Base-by-base conservation (phyloP, 352 stramenopile genomes). In the Pythium insidiosum region DNA sequence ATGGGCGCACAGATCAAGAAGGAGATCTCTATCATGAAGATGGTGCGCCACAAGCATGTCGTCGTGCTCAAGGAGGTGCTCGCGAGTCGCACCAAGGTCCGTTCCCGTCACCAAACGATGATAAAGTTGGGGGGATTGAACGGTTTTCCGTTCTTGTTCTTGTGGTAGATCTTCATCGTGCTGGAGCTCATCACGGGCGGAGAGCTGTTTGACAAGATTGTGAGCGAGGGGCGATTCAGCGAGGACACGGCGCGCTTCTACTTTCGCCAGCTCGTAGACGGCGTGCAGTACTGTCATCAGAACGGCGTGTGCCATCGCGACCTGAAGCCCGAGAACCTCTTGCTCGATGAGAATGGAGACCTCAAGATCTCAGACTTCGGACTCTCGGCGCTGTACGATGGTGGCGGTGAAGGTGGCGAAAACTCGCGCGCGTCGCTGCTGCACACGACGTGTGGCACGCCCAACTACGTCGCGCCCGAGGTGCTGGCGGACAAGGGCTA, bases 361-460 rank as follows among this genome's bases (percentile, higher is more conserved):
- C 66, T 99, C 13, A 99, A 99, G 69, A 99, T 99, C 65, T 97
- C 91, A 36, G 97, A 99, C 69, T 99, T 99, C 81, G 96, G 96
- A 36, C 74, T 99, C 7, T 98, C 90, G 18, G 90, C 95, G 16
- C 60, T 96, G 25, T 94, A 95, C 58, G 81, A 95, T 45, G 89
- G 83, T n/a, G 74, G 73, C 20, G 61, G 68, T 6, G 77, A 92
- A 23, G 84, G 80, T 15, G 64, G 76, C 7, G 86, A 96, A 52
- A 92, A 59, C 57, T 91, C 88, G 38, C 68, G 84, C 31, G 79
- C 85, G 18, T 89, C 88, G 31, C 75, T 98, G 39, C 71, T 98
- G 40, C 87, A 97, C 70, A 98, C 92, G 53, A 98, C 89, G 58
- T 98, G 94, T 55, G 94, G 94, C 33, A 98, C 92, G 37, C 95